Evolutionary conservation across 805 yeast genomes (phyloP), one percentile per base, ranked within the genome.

Genomic region (Saccharomyces kudriavzevii): DNA sequence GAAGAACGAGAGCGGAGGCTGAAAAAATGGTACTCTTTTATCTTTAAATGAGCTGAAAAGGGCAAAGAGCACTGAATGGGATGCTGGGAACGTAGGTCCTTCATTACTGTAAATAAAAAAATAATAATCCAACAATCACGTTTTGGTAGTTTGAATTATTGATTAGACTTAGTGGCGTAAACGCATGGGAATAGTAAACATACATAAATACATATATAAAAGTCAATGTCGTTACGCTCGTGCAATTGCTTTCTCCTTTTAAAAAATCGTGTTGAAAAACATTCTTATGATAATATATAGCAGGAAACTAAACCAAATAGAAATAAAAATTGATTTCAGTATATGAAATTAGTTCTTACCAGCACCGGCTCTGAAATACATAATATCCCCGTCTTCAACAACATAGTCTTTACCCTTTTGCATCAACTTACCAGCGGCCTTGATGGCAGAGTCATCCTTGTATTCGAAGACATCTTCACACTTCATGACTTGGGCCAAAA

Each of bases 391-490:
- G 70, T 91, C 97, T 75, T 91, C 96, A 55, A 94, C 96, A 52
- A 82, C 87, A 70, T 94, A 94, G 58, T 84, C 96, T 73, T 92
- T 94, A 73, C 99, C 99, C 80, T 91, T 95, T 66, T 83, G 85
- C 71, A 80, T 75, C 65, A 92, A 79, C 74, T 90, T 90, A 70
- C 99, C 99, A 56, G 87, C 88, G 51, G 96, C 82, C 74, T 83
- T 85, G 64, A 94, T 87, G 40, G 84, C 77, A 54, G 79, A 79
- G 66, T 94, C 99, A 68, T 92, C 97, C 51, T 85, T 84, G 55
- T 74, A 74, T 72, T 87, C 92, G 50, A 83, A 71, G 57, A 91
- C 74, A 67, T 90, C 97, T 25, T 78, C 80, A 75, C 82, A 94
- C 66, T 89, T 91, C 67, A 89, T 89, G 60, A 94, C 87, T 71